phyloP scores from a whole-genome alignment of 257 asterid species.

The Nicotiana paniculata region DNA sequence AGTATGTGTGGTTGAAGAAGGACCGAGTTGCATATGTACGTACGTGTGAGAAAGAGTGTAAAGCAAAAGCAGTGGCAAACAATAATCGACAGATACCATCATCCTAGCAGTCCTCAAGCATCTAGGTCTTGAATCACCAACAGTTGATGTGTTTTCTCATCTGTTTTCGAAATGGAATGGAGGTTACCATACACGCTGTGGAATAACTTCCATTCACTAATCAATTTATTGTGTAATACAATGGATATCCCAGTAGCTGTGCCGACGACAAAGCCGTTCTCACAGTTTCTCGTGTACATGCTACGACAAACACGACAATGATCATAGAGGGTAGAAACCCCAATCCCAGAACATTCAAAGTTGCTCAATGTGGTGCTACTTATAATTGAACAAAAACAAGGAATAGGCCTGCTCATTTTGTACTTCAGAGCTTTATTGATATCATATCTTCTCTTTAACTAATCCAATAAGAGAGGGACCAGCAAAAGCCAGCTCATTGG shows the following conservation, averaged over 20 bases:
- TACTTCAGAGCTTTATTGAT: neutral
- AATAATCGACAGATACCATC: neutral
- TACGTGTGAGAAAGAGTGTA: neutral
- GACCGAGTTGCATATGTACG: too few species aligned
- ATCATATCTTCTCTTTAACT: neutral
- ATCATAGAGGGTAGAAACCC: too few species aligned
- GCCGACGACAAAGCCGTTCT: too few species aligned
- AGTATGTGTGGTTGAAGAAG: neutral
- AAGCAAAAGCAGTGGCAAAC: neutral
- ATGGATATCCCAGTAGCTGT: neutral
- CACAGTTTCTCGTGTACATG: too few species aligned
- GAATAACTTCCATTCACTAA: neutral
- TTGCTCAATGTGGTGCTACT: neutral
- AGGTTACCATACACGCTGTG: neutral
- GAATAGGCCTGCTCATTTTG: neutral
- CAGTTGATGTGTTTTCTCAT: neutral
- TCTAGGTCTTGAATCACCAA: neutral
- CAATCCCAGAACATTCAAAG: too few species aligned
- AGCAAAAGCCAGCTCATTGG: neutral
- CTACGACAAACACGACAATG: too few species aligned
- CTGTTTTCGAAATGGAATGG: too few species aligned
- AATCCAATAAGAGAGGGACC: neutral
- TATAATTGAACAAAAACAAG: neutral
- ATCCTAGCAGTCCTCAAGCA: neutral
- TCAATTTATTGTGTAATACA: neutral